These are phyloP conservation scores for Plenodomus tracheiphilus DNA, from an alignment of 2,329 filamentous ascomycete species.

Conservation along the genomic window DNA sequence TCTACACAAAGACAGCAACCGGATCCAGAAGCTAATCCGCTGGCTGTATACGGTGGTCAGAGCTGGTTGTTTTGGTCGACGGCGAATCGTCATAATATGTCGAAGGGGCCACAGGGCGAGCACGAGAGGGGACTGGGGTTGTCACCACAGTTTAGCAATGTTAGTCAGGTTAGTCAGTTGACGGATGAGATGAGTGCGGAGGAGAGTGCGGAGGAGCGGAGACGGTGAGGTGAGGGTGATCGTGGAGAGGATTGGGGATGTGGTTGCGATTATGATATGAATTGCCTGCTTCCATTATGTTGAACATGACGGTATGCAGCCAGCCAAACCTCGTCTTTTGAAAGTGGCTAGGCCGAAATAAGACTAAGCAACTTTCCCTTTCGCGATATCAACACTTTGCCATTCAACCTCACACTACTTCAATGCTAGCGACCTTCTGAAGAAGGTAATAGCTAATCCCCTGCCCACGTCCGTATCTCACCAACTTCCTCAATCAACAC, in stretches of 20 bases:
- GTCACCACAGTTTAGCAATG: conserved; percentile 48
- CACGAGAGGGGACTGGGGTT: conserved; percentile 32
- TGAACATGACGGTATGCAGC: too few species aligned
- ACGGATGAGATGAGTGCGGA: conserved; percentile 26
- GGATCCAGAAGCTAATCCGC: conserved; percentile 43
- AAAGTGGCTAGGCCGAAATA: background rate
- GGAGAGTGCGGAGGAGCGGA: conserved; percentile 40
- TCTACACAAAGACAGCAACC: background rate
- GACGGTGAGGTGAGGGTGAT: too few species aligned
- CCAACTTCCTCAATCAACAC: background rate
- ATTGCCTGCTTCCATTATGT: too few species aligned
- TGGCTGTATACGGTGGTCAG: conserved; percentile 56
- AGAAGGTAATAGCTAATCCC: background rate
- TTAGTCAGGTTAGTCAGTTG: conserved; percentile 64
- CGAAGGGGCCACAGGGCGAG: background rate
- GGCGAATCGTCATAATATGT: conserved; percentile 20
- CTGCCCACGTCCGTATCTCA: background rate
- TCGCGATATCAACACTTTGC: too few species aligned
- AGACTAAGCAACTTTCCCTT: too few species aligned
- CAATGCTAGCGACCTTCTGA: background rate
- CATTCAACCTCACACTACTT: too few species aligned
- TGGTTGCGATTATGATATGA: too few species aligned
- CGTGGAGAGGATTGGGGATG: too few species aligned
- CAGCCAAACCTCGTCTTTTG: background rate
- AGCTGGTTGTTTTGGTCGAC: conserved; percentile 61